phyloP scores from a whole-genome alignment of 306 rosid genomes.

The Lagenaria siceraria region DNA sequence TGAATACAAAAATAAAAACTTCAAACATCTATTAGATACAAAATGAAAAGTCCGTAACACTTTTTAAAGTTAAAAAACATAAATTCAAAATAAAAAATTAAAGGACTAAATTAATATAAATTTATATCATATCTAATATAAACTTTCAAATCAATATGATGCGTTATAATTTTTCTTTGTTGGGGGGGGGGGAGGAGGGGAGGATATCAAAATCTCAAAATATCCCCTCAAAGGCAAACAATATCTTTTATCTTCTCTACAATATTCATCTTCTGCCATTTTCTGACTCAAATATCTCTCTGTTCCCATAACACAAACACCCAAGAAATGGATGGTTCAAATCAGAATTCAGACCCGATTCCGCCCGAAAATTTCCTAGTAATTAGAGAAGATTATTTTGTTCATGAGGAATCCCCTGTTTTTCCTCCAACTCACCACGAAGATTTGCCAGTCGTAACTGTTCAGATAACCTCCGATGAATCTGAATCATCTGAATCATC shows the following conservation, averaged over 20 bases:
- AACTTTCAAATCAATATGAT: too few species aligned
- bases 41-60: too few species aligned
- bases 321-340: constrained; percentile 3
- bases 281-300: neutral
- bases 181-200: too few species aligned
- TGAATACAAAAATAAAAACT: too few species aligned
- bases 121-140: too few species aligned
- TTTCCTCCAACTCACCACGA: constrained; percentile 1
- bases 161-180: too few species aligned
- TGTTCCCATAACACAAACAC: neutral
- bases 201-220: neutral
- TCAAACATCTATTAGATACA: too few species aligned
- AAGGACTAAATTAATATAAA: too few species aligned
- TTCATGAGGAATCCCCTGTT: neutral
- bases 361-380: neutral
- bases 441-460: neutral
- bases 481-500: constrained; percentile 1
- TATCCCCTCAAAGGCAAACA: neutral
- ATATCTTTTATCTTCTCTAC: neutral
- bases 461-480: neutral
- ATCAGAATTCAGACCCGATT: neutral
- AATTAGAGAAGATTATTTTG: neutral
- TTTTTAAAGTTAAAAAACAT: too few species aligned
- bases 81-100: too few species aligned
- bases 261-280: neutral